These are phyloP conservation scores for Quercus agrifolia DNA, from an alignment of 306 rosid species.

Conservation along the genomic window DNA sequence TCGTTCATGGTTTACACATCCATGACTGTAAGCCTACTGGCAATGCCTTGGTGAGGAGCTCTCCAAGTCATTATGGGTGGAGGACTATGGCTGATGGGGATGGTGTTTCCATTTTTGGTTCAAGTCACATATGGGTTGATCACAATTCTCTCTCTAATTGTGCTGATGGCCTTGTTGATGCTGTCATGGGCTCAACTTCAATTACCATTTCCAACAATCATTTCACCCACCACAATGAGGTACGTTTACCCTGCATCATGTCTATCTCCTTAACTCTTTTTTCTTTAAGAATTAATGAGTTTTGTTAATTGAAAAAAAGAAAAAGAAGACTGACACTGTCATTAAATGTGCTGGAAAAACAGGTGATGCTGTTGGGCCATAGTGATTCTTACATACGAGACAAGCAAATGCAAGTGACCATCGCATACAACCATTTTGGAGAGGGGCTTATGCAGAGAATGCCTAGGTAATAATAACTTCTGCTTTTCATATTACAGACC, in stretches of 20 bases:
- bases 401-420: slow-evolving; percentile 96
- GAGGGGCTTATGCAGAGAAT: slow-evolving; percentile 98
- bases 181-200: slow-evolving; percentile 95
- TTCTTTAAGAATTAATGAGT: not conserved
- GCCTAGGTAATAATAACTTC: slow-evolving; percentile 69
- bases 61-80: slow-evolving; percentile 89
- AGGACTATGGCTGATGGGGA: slow-evolving; percentile 99
- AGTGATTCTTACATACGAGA: slow-evolving; percentile 90
- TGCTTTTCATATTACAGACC: slow-evolving; percentile 15
- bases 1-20: slow-evolving; percentile 84
- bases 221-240: slow-evolving; percentile 98
- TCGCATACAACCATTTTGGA: slow-evolving; percentile 98
- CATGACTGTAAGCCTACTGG: slow-evolving; percentile 97
- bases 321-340: slow-evolving; percentile 2
- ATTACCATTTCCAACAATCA: slow-evolving; percentile 95
- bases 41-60: slow-evolving; percentile 96
- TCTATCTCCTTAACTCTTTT: not conserved
- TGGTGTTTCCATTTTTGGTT: slow-evolving; percentile 82
- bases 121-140: slow-evolving; percentile 95
- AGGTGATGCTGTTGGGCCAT: slow-evolving; percentile 97
- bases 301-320: not conserved
- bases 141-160: slow-evolving; percentile 92
- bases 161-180: slow-evolving; percentile 97
- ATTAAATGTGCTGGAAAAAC: slow-evolving; percentile 23
- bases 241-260: slow-evolving; percentile 17